Evolutionary conservation across 305 asterid species (phyloP).

Genomic region (Fraxinus sp.): DNA sequence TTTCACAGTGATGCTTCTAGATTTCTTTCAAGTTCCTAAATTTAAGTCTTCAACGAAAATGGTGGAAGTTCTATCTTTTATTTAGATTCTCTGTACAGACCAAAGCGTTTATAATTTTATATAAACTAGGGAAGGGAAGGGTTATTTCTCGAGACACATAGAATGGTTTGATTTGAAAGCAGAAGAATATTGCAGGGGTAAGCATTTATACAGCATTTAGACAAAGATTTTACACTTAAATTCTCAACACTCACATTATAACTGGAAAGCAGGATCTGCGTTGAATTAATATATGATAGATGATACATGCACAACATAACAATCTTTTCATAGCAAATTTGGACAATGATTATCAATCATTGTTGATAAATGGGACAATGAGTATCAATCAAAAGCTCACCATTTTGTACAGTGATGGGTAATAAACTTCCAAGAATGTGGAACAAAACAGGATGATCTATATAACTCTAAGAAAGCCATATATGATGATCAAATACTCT

Average conservation of each 20-base stretch:
- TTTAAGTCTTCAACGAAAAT: neutral
- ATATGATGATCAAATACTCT: neutral
- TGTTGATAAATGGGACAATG: neutral
- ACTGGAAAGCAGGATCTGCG: neutral
- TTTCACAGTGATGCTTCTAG: neutral
- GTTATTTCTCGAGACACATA: neutral
- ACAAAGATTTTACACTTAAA: neutral
- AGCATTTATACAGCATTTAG: constrained; percentile 1
- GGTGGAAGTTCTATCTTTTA: neutral
- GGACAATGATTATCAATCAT: neutral
- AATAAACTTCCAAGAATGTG: neutral
- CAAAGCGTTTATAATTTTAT: neutral
- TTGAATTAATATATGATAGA: neutral
- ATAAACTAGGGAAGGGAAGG: neutral
- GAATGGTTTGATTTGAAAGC: neutral
- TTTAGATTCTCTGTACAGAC: neutral
- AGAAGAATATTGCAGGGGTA: neutral
- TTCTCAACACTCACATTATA: neutral
- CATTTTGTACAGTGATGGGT: neutral
- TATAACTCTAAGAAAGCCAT: neutral
- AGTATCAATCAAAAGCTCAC: neutral
- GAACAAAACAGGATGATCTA: neutral
- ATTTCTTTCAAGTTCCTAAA: neutral
- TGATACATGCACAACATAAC: neutral
- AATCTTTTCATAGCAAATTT: neutral